These are phyloP conservation scores for Xylaria sp. DNA, from an alignment of 2,329 filamentous ascomycete species.

Conservation along the genomic window DNA sequence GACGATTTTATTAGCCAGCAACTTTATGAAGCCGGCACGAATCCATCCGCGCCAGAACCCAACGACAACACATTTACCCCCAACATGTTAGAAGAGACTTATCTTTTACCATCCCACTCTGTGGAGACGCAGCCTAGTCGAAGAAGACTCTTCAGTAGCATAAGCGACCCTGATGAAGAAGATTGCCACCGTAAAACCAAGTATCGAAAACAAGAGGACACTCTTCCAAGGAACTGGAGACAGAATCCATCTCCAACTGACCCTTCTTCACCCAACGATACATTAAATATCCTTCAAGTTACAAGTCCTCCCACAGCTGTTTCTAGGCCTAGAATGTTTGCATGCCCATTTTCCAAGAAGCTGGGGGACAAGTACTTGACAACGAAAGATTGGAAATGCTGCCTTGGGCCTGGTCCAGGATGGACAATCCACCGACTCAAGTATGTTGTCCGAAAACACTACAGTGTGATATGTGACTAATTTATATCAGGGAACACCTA, in stretches of 20 bases:
- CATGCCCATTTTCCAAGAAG: constrained; percentile 16
- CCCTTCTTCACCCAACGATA: neutral
- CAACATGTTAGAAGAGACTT: neutral
- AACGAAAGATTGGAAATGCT: constrained; percentile 18
- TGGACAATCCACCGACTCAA: constrained; percentile 18
- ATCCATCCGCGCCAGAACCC: neutral
- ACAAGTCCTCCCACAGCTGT: neutral
- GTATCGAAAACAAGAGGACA: neutral
- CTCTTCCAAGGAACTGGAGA: neutral
- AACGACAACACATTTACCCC: neutral
- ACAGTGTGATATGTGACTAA: neutral
- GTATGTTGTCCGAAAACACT: neutral
- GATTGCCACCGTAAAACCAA: neutral
- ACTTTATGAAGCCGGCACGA: neutral
- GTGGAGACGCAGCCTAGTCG: neutral
- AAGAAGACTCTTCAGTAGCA: neutral
- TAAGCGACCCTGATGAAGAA: neutral
- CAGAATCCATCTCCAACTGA: neutral
- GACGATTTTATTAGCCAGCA: neutral
- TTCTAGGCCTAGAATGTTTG: neutral
- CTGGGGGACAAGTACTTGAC: neutral
- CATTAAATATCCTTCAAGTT: neutral
- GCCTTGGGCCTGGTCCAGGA: constrained; percentile 10
- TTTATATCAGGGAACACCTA: constrained; percentile 36
- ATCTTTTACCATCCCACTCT: neutral